Conservation (phyloP, 2,329 filamentous ascomycete species). For the Blastomyces parvus region DNA sequence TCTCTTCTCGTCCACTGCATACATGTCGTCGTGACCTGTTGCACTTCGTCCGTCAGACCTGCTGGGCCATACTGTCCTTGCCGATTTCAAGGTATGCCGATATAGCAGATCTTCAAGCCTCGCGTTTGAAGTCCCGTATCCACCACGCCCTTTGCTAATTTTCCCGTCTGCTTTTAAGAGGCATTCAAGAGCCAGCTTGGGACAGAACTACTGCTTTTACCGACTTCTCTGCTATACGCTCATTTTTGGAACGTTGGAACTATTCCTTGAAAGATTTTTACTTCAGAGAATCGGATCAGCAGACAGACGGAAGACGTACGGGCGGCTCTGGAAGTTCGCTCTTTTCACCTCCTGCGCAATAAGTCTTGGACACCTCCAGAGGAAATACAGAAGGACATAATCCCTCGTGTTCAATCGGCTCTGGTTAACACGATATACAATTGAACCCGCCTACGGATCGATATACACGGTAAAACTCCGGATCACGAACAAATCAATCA, state of each 20-base stretch:
- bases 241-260: not conserved
- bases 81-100: not conserved
- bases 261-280: not conserved
- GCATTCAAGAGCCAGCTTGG: no score
- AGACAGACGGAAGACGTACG: not conserved
- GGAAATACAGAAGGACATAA: no score
- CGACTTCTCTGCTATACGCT: not conserved
- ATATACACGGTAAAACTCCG: not conserved
- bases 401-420: not conserved
- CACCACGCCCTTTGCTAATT: not conserved
- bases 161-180: not conserved
- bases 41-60: not conserved
- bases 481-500: not conserved
- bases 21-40: not conserved
- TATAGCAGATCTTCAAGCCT: not conserved
- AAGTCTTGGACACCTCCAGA: not conserved
- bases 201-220: not conserved
- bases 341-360: not conserved
- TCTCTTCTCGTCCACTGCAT: not conserved
- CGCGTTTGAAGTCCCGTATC: not conserved
- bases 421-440: not conserved
- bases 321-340: not conserved
- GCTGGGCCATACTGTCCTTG: not conserved
- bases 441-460: not conserved
- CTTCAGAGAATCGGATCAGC: not conserved